Base-by-base conservation (phyloP, 2,329 filamentous ascomycete species). In the Alternaria alternata region DNA sequence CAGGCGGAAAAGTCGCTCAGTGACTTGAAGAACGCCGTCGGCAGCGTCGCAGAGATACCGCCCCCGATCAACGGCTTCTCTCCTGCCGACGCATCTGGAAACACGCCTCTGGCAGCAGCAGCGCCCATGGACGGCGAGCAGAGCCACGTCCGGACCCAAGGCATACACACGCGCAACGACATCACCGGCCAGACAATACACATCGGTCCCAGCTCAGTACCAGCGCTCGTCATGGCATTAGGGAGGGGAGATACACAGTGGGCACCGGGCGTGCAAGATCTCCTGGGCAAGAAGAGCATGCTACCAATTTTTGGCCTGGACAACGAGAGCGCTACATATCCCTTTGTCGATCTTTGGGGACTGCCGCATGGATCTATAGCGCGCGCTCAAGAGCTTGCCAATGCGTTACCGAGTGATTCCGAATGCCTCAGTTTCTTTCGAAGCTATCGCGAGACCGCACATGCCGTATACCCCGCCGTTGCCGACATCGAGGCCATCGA, bases 331-430 rank as follows among this genome's bases (percentile, higher is more conserved):
- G 86, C 86, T 4, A 89, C 87, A 8, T 89, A 89, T 69, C 87
- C 87, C 7, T 89, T 89, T 67, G 86, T 89, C 28, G 87, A 89
- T 68, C 76, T 89, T 3, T 89, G 87, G 86, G 87, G 82, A 2
- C 64, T 87, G 6, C 86, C 85, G 2, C 86, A 88, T 57, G 86
- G 84, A 51, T 87, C 85, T 1, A 80, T 85, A 6, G 82, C 85
- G 61, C 84, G 87, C 67, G 82, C 87, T 5, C 83, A 81, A 58
- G 86, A 87, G 53, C 81, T 89, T 2, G 86, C 85, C 36, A 86
- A 85, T 65, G 85, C 86, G 1, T 76, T 89, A 32, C 87, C 87
- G 0, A 83, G 79, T 61, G 87, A 89, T 68, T 78, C 82, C 22
- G 84, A 88, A 67, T 87, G 86, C 66, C 79, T 86, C 65, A 83